Conservation (phyloP, 768 basidiomycete species). For the Termitomyces sp. region DNA sequence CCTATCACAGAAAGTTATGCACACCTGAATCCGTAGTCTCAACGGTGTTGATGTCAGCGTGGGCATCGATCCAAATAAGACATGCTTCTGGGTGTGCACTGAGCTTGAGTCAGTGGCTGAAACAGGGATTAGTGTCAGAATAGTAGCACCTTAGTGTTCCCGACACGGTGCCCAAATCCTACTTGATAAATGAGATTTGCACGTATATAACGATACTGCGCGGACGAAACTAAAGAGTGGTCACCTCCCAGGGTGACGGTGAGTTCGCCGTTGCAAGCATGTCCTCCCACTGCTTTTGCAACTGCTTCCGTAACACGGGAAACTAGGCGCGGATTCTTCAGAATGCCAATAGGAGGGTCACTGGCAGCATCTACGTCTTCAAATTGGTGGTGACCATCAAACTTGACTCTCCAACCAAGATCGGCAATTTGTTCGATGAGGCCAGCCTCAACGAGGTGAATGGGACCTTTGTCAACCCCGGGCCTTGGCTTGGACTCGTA, state of each 20-base stretch:
- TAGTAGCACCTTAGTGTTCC: constrained; percentile 69
- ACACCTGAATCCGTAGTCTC: constrained; percentile 73
- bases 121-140: neutral
- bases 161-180: constrained; percentile 90
- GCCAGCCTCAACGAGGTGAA: constrained; percentile 84
- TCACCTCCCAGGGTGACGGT: constrained; percentile 94
- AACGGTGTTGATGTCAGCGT: constrained; percentile 93
- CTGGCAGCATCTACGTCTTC: constrained; percentile 58
- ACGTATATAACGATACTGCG: neutral
- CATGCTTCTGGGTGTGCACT: constrained; percentile 77
- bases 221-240: constrained; percentile 73
- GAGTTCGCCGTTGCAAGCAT: constrained; percentile 73
- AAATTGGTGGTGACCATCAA: constrained; percentile 88
- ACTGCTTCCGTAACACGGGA: constrained; percentile 78
- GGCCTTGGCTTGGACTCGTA: constrained; percentile 50
- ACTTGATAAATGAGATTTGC: constrained; percentile 3
- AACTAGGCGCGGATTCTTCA: constrained; percentile 89
- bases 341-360: constrained; percentile 80
- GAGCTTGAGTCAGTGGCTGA: neutral
- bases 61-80: constrained; percentile 96
- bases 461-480: constrained; percentile 86
- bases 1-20: constrained; percentile 13
- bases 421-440: constrained; percentile 68
- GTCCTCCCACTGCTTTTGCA: constrained; percentile 66
- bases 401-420: constrained; percentile 86